A percentile compares a stretch with the other conserved stretches of the same genome.
These are phyloP conservation scores for Nitzschia sp. DNA, from an alignment of 108 stramenopile species.

Conservation along the genomic window DNA sequence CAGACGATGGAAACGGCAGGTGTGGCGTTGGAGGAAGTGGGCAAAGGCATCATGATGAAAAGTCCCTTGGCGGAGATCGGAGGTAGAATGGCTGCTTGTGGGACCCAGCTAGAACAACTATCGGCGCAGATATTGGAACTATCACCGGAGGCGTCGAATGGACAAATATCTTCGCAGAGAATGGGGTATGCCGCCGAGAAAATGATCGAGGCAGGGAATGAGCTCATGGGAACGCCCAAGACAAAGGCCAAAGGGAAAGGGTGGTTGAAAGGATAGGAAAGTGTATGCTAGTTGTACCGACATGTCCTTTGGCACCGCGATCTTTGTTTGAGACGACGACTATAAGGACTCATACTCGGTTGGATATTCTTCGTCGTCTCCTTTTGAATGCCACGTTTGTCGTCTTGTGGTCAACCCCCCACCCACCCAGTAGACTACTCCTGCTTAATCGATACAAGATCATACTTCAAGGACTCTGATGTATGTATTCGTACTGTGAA, in stretches of 20 bases:
- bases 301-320: too few relatives aligned
- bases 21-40: slow-evolving; percentile 50
- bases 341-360: too few relatives aligned
- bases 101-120: slow-evolving; percentile 34
- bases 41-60: slow-evolving; percentile 49
- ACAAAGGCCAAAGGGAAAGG: slow-evolving; percentile 51
- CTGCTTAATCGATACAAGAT: too few relatives aligned
- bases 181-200: slow-evolving; percentile 68
- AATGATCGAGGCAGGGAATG: slow-evolving; percentile 67
- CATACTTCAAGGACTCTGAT: too few relatives aligned
- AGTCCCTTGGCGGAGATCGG: slow-evolving; percentile 46
- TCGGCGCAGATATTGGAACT: slow-evolving; percentile 21
- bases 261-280: slow-evolving; percentile 68
- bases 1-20: slow-evolving; percentile 2
- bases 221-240: slow-evolving; percentile 48
- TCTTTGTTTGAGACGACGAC: too few relatives aligned
- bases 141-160: slow-evolving; percentile 25
- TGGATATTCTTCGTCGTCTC: too few relatives aligned
- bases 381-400: too few relatives aligned
- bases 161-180: slow-evolving; percentile 47
- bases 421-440: too few relatives aligned
- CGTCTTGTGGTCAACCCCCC: too few relatives aligned
- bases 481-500: too few relatives aligned
- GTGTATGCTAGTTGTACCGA: too few relatives aligned
- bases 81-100: slow-evolving; percentile 32